Conservation (phyloP, 495 filamentous ascomycete genomes). For the Ramalina intermedia region DNA sequence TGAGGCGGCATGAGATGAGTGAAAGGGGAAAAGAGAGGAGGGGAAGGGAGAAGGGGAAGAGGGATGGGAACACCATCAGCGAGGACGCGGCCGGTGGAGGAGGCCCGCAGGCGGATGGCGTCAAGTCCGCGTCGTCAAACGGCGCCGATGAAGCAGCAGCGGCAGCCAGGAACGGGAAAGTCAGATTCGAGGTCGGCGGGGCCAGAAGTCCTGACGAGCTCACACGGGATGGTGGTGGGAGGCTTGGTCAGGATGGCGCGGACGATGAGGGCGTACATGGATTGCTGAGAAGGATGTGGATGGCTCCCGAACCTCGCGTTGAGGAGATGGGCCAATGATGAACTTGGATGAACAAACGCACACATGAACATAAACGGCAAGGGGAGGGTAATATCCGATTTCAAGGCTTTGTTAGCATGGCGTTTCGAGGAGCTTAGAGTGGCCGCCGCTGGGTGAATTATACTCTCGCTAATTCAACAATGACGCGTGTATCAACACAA, state of each 20-base stretch:
- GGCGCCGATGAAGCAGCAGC: background rate
- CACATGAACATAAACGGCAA: too few relatives aligned
- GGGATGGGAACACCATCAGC: background rate
- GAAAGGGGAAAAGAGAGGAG: background rate
- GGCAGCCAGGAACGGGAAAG: background rate
- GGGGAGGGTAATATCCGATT: too few relatives aligned
- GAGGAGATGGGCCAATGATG: constrained; percentile 1
- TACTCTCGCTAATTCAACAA: too few relatives aligned
- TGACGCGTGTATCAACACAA: too few relatives aligned
- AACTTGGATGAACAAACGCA: background rate
- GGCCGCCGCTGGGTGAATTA: too few relatives aligned
- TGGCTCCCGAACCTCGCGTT: background rate
- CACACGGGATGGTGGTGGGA: background rate
- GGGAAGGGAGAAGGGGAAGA: constrained; percentile 1
- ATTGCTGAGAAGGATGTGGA: constrained; percentile 14
- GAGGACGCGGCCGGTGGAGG: background rate
- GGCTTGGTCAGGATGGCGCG: background rate
- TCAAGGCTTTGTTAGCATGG: too few relatives aligned
- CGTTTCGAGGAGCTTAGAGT: too few relatives aligned
- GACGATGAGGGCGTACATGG: constrained; percentile 7
- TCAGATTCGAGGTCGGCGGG: constrained; percentile 13
- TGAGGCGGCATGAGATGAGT: constrained; percentile 1
- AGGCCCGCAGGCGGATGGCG: background rate
- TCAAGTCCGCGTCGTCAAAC: too few relatives aligned
- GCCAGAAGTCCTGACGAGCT: background rate